These are phyloP conservation scores for Cladosporium sp. DNA, from an alignment of 2,329 filamentous ascomycete species.

Conservation along the genomic window DNA sequence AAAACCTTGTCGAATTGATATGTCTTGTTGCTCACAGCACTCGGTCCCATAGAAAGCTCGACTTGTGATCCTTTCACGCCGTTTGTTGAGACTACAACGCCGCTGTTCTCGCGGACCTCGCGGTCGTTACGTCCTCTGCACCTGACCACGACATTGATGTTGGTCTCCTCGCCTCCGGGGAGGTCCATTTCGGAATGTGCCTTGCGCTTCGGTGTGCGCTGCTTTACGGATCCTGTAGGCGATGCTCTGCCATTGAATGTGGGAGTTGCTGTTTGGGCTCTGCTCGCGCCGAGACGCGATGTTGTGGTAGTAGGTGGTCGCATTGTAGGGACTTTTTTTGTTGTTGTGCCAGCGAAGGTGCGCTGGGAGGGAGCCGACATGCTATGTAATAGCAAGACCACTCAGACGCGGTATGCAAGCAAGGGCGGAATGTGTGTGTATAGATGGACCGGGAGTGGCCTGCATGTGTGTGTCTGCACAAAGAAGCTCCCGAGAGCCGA, in stretches of 20 bases:
- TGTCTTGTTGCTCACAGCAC: constrained; percentile 87
- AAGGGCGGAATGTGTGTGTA: neutral
- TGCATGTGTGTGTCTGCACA: constrained; percentile 3
- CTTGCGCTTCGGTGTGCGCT: constrained; percentile 69
- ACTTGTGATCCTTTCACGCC: constrained; percentile 82
- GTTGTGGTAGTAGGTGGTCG: constrained; percentile 44
- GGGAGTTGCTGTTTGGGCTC: constrained; percentile 47
- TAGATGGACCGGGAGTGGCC: neutral
- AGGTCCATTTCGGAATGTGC: constrained; percentile 71
- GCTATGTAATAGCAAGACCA: neutral
- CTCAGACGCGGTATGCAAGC: neutral
- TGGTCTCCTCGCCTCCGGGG: constrained; percentile 72
- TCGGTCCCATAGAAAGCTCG: constrained; percentile 86
- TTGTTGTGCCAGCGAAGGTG: constrained; percentile 10
- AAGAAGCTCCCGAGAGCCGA: neutral
- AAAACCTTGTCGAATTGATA: constrained; percentile 98
- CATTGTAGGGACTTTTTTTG: constrained; percentile 36
- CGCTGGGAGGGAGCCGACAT: constrained; percentile 12
- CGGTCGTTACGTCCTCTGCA: constrained; percentile 90
- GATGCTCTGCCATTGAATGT: constrained; percentile 54
- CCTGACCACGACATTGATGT: constrained; percentile 95
- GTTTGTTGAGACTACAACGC: constrained; percentile 82
- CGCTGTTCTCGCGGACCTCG: constrained; percentile 90
- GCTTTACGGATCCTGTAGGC: constrained; percentile 63
- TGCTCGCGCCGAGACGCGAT: constrained; percentile 33